Evolutionary conservation across 495 filamentous ascomycete species (phyloP).

Genomic region (Bacidia rubella): DNA sequence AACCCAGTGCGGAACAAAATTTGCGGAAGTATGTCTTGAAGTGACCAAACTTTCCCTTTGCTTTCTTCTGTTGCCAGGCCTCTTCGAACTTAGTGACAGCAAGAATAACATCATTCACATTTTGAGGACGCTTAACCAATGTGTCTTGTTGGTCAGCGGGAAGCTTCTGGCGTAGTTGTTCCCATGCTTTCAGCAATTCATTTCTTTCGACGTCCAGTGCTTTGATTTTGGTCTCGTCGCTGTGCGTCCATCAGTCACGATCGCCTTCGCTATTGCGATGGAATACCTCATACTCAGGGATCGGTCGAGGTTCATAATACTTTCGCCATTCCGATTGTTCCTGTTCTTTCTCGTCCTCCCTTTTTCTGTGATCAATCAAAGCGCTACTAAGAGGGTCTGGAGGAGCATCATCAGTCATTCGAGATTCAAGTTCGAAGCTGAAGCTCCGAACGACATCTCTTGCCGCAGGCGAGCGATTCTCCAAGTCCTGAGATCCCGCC

Average conservation of each 20-base stretch:
- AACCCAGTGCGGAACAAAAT: constrained; percentile 27
- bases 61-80: constrained; percentile 23
- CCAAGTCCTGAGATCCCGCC: neutral
- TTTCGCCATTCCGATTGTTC: constrained; percentile 1
- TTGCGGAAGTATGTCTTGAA: constrained; percentile 25
- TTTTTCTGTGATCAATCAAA: neutral
- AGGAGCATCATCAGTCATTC: constrained; percentile 2
- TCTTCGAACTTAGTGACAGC: constrained; percentile 18
- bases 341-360: neutral
- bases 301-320: neutral
- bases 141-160: constrained; percentile 23
- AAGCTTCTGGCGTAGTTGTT: constrained; percentile 27
- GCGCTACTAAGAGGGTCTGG: neutral
- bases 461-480: neutral
- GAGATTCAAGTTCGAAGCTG: constrained; percentile 8
- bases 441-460: constrained; percentile 2
- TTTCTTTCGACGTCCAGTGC: constrained; percentile 34
- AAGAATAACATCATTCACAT: constrained; percentile 22
- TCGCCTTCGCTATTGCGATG: neutral
- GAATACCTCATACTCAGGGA: neutral
- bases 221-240: constrained; percentile 25
- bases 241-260: neutral
- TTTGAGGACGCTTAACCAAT: constrained; percentile 25
- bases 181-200: constrained; percentile 32
- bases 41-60: constrained; percentile 13